Percentiles rank a stretch among this genome's conserved stretches.
Conservation (phyloP, 1,284 basidiomycete species). For the Rhodotorula sp. region DNA sequence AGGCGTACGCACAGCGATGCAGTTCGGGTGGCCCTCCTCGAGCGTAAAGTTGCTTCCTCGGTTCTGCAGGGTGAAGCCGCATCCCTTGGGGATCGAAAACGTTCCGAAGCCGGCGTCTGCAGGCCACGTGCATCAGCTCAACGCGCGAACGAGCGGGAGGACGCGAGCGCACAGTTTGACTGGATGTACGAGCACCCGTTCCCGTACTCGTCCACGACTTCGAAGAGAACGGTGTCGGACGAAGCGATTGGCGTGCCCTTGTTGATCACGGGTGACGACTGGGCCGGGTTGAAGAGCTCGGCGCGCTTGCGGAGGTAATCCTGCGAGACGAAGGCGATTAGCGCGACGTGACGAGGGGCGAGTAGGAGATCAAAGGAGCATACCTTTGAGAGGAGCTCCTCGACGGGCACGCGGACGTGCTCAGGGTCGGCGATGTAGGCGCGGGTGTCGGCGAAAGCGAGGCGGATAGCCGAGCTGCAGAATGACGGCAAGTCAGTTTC, state of each 20-base stretch:
- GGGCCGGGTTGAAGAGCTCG: constrained; percentile 68
- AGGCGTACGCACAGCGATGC: constrained; percentile 55
- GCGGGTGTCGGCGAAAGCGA: constrained; percentile 63
- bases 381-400: constrained; percentile 76
- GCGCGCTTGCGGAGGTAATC: constrained; percentile 80
- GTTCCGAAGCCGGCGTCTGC: constrained; percentile 54
- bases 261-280: constrained; percentile 63
- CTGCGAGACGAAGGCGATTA: constrained; percentile 51
- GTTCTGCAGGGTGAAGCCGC: constrained; percentile 95
- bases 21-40: constrained; percentile 77
- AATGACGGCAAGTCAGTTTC: accelerated
- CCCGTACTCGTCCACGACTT: constrained; percentile 53
- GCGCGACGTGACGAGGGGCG: constrained; percentile 10
- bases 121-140: not conserved
- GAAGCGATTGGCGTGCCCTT: constrained; percentile 77
- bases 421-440: constrained; percentile 88
- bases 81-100: constrained; percentile 79
- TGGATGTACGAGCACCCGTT: constrained; percentile 84
- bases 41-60: constrained; percentile 82
- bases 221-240: constrained; percentile 85
- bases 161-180: constrained; percentile 56
- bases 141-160: not conserved
- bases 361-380: constrained; percentile 6
- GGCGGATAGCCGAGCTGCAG: constrained; percentile 36
- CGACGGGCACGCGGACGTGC: constrained; percentile 67